phyloP scores from a whole-genome alignment of 2,329 filamentous ascomycete species.

The Nemania bipapillata region DNA sequence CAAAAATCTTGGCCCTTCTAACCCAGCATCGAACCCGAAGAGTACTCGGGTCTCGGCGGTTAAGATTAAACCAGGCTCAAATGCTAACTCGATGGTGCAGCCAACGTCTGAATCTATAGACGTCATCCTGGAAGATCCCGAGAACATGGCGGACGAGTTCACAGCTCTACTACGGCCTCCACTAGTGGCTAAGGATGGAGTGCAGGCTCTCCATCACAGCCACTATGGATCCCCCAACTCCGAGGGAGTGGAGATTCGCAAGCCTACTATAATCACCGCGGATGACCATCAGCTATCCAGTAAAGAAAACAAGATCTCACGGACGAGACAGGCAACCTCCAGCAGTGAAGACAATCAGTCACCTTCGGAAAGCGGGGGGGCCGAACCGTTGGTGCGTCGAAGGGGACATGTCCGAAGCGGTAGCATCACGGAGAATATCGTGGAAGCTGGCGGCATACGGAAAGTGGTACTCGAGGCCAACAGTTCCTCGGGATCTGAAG shows the following conservation, averaged over 20 bases:
- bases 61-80: slow-evolving; percentile 69
- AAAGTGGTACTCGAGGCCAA: slow-evolving; percentile 79
- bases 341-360: slow-evolving; percentile 38
- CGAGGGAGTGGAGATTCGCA: slow-evolving; percentile 38
- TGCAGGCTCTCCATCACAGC: slow-evolving; percentile 67
- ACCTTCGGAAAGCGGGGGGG: slow-evolving; percentile 40
- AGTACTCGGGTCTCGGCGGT: slow-evolving; percentile 71
- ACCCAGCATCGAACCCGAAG: slow-evolving; percentile 72
- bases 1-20: slow-evolving; percentile 73
- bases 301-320: slow-evolving; percentile 36
- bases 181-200: slow-evolving; percentile 71
- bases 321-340: slow-evolving; percentile 38
- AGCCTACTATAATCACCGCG: slow-evolving; percentile 33
- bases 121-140: slow-evolving; percentile 32
- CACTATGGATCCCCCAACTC: slow-evolving; percentile 59
- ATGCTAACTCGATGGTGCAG: slow-evolving; percentile 30
- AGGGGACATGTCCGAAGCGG: slow-evolving; percentile 70
- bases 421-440: slow-evolving; percentile 79
- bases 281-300: slow-evolving; percentile 32
- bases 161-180: slow-evolving; percentile 62
- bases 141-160: slow-evolving; percentile 54
- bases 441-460: slow-evolving; percentile 75
- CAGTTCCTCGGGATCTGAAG: slow-evolving; percentile 57
- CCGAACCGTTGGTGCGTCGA: slow-evolving; percentile 36
- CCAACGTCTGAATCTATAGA: slow-evolving; percentile 44